A percentile compares a stretch with the other conserved stretches of the same genome.
Evolutionary conservation across 2,329 filamentous ascomycete species (phyloP).

Genomic region (Claviceps quebecensis): DNA sequence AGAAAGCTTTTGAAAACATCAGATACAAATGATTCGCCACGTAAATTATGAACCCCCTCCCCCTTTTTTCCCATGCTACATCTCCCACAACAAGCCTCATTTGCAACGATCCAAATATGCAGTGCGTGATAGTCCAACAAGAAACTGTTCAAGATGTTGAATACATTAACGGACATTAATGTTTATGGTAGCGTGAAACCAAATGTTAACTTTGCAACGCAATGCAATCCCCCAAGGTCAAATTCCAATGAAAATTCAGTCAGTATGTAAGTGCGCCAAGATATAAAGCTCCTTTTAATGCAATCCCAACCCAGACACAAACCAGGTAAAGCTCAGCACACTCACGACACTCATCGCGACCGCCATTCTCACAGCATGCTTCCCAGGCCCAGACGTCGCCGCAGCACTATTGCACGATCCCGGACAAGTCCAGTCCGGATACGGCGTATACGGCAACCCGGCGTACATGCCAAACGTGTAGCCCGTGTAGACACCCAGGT

Average conservation of each 20-base stretch:
- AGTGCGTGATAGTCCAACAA: no score
- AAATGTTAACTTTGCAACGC: no score
- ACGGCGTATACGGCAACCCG: constrained; percentile 34
- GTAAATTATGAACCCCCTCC: not conserved
- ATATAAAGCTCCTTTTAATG: constrained; percentile 11
- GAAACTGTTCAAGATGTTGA: no score
- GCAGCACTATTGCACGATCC: constrained; percentile 47
- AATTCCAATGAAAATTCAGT: no score
- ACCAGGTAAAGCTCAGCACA: constrained; percentile 49
- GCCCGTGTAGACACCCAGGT: constrained; percentile 32
- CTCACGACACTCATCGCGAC: constrained; percentile 41
- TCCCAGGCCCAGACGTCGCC: constrained; percentile 29
- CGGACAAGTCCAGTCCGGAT: constrained; percentile 39
- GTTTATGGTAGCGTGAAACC: no score
- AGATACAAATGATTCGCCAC: not conserved
- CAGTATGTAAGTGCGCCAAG: not conserved
- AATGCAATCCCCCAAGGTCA: no score
- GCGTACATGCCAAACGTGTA: constrained; percentile 47
- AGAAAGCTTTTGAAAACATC: not conserved
- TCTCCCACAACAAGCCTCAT: no score
- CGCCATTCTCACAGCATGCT: constrained; percentile 34
- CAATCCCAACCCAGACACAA: constrained; percentile 37
- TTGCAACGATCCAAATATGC: no score
- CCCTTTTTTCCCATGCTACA: no score
- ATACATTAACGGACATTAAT: no score